Percentiles rank a stretch among this genome's conserved stretches.
These are phyloP conservation scores for Artomyces pyxidatus DNA, from an alignment of 768 basidiomycete genomes.

Conservation along the genomic window DNA sequence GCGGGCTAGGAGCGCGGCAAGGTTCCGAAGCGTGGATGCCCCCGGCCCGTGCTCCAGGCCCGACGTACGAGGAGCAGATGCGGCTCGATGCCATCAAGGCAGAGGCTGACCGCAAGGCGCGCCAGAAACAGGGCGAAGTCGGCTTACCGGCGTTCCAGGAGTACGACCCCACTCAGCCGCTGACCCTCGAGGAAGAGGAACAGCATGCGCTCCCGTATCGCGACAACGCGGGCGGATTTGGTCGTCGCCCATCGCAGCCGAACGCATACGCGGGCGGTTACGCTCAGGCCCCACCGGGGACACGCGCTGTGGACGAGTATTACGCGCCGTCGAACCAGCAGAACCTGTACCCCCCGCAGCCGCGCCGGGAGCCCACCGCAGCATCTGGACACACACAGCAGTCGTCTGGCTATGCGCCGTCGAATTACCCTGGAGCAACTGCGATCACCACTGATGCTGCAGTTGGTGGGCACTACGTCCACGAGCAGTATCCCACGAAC, in stretches of 20 bases:
- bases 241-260: conserved; percentile 22
- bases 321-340: conserved; percentile 37
- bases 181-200: conserved; percentile 52
- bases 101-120: conserved; percentile 75
- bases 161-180: conserved; percentile 49
- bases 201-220: conserved; percentile 13
- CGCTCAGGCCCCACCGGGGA: conserved; percentile 52
- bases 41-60: conserved; percentile 17
- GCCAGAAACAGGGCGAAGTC: conserved; percentile 47
- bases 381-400: conserved; percentile 27
- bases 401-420: conserved; percentile 35
- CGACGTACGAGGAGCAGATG: conserved; percentile 52
- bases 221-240: conserved; percentile 17
- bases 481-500: conserved; percentile 22
- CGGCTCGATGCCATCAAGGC: conserved; percentile 82
- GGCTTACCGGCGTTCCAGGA: conserved; percentile 75
- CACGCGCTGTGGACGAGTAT: conserved; percentile 70
- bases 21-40: conserved; percentile 12
- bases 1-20: conserved; percentile 31
- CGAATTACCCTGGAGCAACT: conserved; percentile 23
- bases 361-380: conserved; percentile 21
- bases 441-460: conserved; percentile 16
- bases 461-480: conserved; percentile 19
- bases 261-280: conserved; percentile 46
- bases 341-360: conserved; percentile 36